Conservation (phyloP, 306 rosid genomes). For the Luffa acutangula region DNA sequence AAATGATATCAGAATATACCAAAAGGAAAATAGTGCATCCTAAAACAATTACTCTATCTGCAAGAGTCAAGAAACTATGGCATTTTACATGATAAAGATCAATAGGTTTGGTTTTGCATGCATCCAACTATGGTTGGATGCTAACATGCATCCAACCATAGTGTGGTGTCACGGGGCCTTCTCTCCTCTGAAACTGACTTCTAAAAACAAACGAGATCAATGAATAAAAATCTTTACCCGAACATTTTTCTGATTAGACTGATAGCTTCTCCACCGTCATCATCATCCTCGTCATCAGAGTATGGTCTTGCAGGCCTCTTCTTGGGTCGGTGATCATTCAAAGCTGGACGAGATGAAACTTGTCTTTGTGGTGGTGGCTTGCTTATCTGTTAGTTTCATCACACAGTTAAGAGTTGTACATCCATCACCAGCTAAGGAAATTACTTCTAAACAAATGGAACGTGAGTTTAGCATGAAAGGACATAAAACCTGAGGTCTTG, state of each 20-base stretch:
- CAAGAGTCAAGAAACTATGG: background rate
- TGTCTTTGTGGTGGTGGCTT: conserved; percentile 44
- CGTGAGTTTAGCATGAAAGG: background rate
- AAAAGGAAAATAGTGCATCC: background rate
- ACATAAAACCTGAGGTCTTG: conserved; percentile 50
- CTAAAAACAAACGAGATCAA: background rate
- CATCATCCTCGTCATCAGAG: conserved; percentile 38
- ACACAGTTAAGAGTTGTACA: conserved; percentile 13
- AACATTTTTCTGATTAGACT: conserved; percentile 57
- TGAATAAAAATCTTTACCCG: conserved; percentile 19
- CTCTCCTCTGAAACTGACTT: background rate
- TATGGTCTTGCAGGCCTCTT: conserved; percentile 33
- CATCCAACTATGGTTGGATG: too few species aligned
- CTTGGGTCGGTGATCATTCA: conserved; percentile 44
- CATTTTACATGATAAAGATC: background rate
- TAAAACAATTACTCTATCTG: background rate
- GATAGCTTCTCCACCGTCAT: conserved; percentile 28
- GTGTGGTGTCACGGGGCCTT: background rate
- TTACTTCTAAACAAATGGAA: background rate
- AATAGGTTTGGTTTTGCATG: background rate
- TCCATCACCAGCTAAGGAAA: background rate
- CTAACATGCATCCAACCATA: background rate
- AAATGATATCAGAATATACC: background rate
- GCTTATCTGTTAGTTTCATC: conserved; percentile 27
- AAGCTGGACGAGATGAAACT: conserved; percentile 19